Conservation (phyloP, 805 yeast genomes). For the Hyphopichia homilentoma region DNA sequence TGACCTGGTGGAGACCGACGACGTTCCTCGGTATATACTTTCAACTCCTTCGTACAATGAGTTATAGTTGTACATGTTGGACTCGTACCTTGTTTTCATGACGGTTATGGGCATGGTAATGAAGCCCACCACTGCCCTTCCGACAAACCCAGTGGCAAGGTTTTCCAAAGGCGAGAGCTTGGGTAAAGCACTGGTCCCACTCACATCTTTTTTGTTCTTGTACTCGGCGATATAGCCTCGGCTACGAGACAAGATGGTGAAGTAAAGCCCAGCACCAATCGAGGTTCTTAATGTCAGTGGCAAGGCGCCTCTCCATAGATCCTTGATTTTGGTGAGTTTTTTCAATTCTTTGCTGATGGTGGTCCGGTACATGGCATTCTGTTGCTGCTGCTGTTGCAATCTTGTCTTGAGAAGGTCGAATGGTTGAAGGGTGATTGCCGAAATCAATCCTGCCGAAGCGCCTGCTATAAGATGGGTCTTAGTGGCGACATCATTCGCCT, state of each 20-base stretch:
- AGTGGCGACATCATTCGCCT: too few relatives aligned
- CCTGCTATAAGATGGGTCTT: constrained; percentile 71
- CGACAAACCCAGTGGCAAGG: constrained; percentile 68
- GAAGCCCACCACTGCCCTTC: constrained; percentile 79
- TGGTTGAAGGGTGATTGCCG: constrained; percentile 82
- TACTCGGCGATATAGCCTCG: constrained; percentile 48
- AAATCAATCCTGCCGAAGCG: constrained; percentile 76
- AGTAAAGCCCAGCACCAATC: constrained; percentile 82
- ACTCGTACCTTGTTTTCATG: constrained; percentile 84
- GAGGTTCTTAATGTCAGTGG: constrained; percentile 91
- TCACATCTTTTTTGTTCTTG: constrained; percentile 5
- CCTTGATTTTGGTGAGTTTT: constrained; percentile 37
- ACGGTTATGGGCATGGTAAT: constrained; percentile 94
- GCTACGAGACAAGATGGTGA: constrained; percentile 64
- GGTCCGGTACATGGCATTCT: constrained; percentile 19
- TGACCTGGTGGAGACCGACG: constrained; percentile 6
- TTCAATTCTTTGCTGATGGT: constrained; percentile 39
- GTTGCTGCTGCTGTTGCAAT: constrained; percentile 47
- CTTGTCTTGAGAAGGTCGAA: constrained; percentile 86
- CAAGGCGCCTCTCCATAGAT: constrained; percentile 89
- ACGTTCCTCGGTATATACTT: constrained; percentile 42
- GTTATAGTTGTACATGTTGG: constrained; percentile 66
- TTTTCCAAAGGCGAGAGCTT: constrained; percentile 68
- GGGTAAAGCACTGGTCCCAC: constrained; percentile 46
- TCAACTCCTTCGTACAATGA: constrained; percentile 59